phyloP scores from a whole-genome alignment of 768 basidiomycete species.

The Russula ochroleuca region DNA sequence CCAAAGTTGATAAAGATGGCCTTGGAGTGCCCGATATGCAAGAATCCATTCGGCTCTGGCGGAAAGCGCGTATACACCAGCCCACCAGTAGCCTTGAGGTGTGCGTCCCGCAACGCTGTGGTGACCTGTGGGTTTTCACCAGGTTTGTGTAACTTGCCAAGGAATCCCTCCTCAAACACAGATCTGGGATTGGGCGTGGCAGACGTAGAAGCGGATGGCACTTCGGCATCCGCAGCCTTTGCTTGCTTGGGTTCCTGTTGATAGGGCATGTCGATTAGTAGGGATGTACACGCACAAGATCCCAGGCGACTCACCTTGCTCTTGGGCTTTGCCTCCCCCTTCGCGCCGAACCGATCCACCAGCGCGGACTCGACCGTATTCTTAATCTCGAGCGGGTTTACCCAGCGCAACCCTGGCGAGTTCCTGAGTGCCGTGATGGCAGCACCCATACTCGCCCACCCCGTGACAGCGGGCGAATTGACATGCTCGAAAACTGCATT shows the following conservation, averaged over 20 bases:
- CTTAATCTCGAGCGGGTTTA: constrained; percentile 79
- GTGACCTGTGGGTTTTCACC: constrained; percentile 90
- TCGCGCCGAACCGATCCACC: constrained; percentile 63
- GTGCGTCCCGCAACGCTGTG: constrained; percentile 70
- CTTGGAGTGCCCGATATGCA: constrained; percentile 96
- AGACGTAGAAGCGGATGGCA: constrained; percentile 38
- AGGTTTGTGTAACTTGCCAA: constrained; percentile 86
- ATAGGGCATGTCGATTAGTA: not conserved
- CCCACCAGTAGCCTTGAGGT: constrained; percentile 75
- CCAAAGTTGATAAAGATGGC: constrained; percentile 98
- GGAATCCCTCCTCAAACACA: constrained; percentile 93
- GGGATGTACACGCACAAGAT: not conserved
- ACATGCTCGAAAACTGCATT: constrained; percentile 55
- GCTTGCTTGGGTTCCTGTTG: constrained; percentile 41
- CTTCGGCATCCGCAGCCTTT: constrained; percentile 35
- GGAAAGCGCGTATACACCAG: constrained; percentile 94
- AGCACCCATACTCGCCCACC: constrained; percentile 74
- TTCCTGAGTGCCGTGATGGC: constrained; percentile 60
- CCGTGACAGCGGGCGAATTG: constrained; percentile 47
- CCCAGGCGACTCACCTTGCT: constrained; percentile 46
- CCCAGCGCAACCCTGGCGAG: constrained; percentile 70
- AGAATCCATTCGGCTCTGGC: constrained; percentile 95
- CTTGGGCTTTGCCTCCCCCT: constrained; percentile 62
- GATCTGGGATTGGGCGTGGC: constrained; percentile 39
- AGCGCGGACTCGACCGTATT: constrained; percentile 71